A percentile compares a stretch with the other conserved stretches of the same genome.
phyloP scores from a whole-genome alignment of 2,329 filamentous ascomycete genomes.

The Didymella arachidicola region DNA sequence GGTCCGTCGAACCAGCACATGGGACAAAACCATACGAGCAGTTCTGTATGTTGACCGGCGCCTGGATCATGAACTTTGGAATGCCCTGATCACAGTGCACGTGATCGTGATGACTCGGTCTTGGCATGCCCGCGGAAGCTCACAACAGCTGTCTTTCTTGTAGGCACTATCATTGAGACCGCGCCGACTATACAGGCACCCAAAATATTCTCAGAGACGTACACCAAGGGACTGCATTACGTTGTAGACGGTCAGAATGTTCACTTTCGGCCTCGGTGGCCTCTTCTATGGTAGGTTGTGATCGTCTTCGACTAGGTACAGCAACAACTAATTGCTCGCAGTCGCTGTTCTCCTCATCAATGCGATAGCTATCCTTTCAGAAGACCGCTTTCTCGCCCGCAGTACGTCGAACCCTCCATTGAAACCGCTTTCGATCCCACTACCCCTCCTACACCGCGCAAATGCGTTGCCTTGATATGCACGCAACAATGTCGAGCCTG shows the following conservation, averaged over 20 bases:
- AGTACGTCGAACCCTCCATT: constrained; percentile 59
- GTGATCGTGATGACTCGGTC: constrained; percentile 11
- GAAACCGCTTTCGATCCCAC: not conserved
- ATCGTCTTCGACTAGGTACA: constrained; percentile 11
- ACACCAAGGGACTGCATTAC: no score
- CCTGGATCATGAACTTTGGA: not conserved
- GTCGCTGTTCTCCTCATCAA: constrained; percentile 90
- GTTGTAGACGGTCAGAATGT: constrained; percentile 57
- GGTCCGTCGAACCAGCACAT: not conserved
- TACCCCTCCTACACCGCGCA: constrained; percentile 4
- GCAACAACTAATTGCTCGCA: constrained; percentile 48
- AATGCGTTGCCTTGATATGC: not conserved
- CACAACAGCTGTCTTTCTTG: constrained; percentile 33
- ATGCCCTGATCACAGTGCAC: not conserved
- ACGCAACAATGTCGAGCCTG: not conserved
- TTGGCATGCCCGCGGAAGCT: constrained; percentile 11
- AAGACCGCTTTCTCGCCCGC: constrained; percentile 90
- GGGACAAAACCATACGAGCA: not conserved
- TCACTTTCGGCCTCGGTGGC: constrained; percentile 74
- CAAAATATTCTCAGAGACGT: not conserved
- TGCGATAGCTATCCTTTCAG: constrained; percentile 89
- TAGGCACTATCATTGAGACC: constrained; percentile 27
- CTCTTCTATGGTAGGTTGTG: constrained; percentile 71
- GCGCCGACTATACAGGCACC: not conserved
- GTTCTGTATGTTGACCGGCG: not conserved